Percentiles rank a stretch among this genome's conserved stretches.
Conservation (phyloP, 441 rosid species). For the Pelargonium fulgidum region DNA sequence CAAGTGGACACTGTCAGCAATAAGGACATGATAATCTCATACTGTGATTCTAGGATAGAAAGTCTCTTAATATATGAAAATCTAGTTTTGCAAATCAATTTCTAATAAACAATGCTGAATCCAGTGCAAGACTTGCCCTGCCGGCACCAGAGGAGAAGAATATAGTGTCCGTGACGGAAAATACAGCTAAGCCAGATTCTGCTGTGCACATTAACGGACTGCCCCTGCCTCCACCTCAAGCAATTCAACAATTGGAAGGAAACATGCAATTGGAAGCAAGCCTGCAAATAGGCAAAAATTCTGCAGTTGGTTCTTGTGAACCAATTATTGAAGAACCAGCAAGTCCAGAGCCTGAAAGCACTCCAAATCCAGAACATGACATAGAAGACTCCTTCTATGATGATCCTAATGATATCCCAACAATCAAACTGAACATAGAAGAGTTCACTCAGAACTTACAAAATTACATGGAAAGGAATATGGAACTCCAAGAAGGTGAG, state of each 20-base stretch:
- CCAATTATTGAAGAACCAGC: slow-evolving; percentile 88
- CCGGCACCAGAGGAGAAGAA: slow-evolving; percentile 81
- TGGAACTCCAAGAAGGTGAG: slow-evolving; percentile 74
- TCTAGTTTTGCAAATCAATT: slow-evolving; percentile 12
- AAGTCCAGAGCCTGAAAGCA: slow-evolving; percentile 55
- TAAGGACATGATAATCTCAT: not conserved
- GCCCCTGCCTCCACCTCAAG: slow-evolving; percentile 37
- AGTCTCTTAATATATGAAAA: slow-evolving; percentile 7
- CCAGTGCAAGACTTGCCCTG: slow-evolving; percentile 90
- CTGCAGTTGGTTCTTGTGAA: slow-evolving; percentile 26
- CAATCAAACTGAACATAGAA: slow-evolving; percentile 59
- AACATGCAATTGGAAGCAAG: slow-evolving; percentile 22
- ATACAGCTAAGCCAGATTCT: slow-evolving; percentile 27
- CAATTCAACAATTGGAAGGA: slow-evolving; percentile 32
- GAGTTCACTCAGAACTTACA: slow-evolving; percentile 56
- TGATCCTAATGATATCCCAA: slow-evolving; percentile 77
- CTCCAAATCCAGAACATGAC: slow-evolving; percentile 48
- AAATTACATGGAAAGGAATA: slow-evolving; percentile 55
- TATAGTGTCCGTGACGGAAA: slow-evolving; percentile 34
- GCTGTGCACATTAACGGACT: slow-evolving; percentile 37
- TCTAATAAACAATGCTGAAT: slow-evolving; percentile 16
- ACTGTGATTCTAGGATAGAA: slow-evolving; percentile 10
- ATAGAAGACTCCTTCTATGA: slow-evolving; percentile 61
- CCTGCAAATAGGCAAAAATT: slow-evolving; percentile 14
- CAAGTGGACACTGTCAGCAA: not conserved